Conservation (phyloP, 805 yeast species). For the Cyberlindnera maclurae region DNA sequence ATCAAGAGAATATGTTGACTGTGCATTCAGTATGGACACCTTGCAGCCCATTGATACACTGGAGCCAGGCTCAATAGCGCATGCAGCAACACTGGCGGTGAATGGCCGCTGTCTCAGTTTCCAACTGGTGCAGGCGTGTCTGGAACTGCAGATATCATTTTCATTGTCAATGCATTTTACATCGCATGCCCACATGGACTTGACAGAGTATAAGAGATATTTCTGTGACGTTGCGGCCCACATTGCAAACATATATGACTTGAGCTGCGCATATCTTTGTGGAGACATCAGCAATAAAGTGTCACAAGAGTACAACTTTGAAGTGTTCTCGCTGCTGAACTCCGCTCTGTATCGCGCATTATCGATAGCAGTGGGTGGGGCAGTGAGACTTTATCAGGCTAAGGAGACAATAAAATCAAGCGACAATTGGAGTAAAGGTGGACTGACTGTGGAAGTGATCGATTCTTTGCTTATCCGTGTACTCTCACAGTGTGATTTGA, state of each 20-base stretch:
- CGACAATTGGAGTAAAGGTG: not conserved
- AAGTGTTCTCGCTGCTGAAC: slow-evolving; percentile 9
- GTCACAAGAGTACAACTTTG: slow-evolving; percentile 7
- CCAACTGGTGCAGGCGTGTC: slow-evolving; percentile 6
- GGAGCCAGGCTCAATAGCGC: slow-evolving; percentile 5
- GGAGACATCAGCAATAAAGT: slow-evolving; percentile 7
- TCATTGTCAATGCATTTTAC: slow-evolving; percentile 12
- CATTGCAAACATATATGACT: slow-evolving; percentile 4
- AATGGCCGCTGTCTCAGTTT: slow-evolving; percentile 10
- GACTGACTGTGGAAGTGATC: slow-evolving; percentile 1
- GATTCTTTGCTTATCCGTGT: slow-evolving; percentile 3
- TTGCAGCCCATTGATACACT: slow-evolving; percentile 3
- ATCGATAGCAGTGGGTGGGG: not conserved
- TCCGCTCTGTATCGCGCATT: slow-evolving; percentile 5
- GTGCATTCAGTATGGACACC: slow-evolving; percentile 5
- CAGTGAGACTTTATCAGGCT: slow-evolving; percentile 13
- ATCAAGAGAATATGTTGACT: slow-evolving; percentile 8
- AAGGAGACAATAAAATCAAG: slow-evolving; percentile 6
- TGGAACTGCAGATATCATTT: slow-evolving; percentile 10
- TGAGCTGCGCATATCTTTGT: slow-evolving; percentile 6
- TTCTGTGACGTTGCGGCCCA: not conserved
- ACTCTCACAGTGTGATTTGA: slow-evolving; percentile 2
- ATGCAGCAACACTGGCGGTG: slow-evolving; percentile 3
- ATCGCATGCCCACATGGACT: slow-evolving; percentile 8
- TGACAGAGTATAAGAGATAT: slow-evolving; percentile 7